phyloP scores from a whole-genome alignment of 257 asterid genomes.

The Capsicum baccatum region DNA sequence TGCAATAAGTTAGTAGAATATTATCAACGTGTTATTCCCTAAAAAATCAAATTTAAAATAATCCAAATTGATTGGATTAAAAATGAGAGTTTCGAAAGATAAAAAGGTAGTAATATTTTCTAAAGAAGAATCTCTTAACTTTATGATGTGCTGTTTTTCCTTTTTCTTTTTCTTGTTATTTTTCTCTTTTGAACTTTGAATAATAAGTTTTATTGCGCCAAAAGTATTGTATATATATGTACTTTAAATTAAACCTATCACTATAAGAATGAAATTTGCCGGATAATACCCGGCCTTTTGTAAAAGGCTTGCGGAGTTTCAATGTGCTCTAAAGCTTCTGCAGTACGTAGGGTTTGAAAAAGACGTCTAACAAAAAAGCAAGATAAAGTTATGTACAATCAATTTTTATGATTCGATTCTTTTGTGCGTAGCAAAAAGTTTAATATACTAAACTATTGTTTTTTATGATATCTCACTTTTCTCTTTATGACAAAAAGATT shows the following conservation, averaged over 20 bases:
- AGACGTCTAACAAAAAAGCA: too few species aligned
- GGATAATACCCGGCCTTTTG: conserved; percentile 41
- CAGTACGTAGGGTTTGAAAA: too few species aligned
- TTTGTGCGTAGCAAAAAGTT: too few species aligned
- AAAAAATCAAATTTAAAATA: conserved; percentile 12
- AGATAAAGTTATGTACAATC: too few species aligned
- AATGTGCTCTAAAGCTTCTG: too few species aligned
- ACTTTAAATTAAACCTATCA: conserved; percentile 50
- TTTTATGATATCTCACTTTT: not conserved
- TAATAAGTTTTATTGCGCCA: conserved; percentile 31
- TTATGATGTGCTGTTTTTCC: conserved; percentile 35
- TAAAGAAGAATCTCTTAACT: conserved; percentile 44
- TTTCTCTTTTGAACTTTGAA: not conserved
- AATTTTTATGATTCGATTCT: too few species aligned
- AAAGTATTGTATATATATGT: conserved; percentile 45
- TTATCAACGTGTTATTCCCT: conserved; percentile 33
- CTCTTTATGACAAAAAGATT: not conserved
- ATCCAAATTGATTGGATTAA: not conserved
- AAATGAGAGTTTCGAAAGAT: conserved; percentile 3
- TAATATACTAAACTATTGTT: too few species aligned
- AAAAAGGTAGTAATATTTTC: conserved; percentile 20
- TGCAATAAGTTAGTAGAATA: conserved; percentile 44
- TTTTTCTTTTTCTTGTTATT: not conserved
- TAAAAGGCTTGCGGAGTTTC: conserved; percentile 32
- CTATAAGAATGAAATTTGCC: conserved; percentile 60